Percentiles rank a stretch among this genome's conserved stretches.
Conservation (phyloP, 176 grass and related monocot genomes). For the Avena insularis region DNA sequence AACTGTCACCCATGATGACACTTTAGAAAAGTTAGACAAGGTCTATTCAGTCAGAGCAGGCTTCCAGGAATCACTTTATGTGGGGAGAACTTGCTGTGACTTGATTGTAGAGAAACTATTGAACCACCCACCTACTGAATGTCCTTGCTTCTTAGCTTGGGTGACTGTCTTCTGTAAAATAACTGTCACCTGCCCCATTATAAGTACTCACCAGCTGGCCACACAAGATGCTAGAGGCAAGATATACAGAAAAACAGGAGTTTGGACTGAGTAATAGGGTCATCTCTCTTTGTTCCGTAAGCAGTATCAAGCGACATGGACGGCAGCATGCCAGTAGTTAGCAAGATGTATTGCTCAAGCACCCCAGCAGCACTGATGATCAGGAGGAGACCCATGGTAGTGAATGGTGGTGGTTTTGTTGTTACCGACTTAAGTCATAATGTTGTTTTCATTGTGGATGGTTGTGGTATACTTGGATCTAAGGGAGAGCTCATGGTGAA, state of each 20-base stretch:
- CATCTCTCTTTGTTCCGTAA: slow-evolving; percentile 24
- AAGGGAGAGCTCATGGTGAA: slow-evolving; percentile 74
- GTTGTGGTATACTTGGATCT: slow-evolving; percentile 81
- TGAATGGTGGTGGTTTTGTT: slow-evolving; percentile 89
- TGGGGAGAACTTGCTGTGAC: slow-evolving; percentile 36
- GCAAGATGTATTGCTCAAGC: slow-evolving; percentile 81
- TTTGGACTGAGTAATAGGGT: slow-evolving; percentile 28
- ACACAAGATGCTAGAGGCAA: slow-evolving; percentile 41
- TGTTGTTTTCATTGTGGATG: slow-evolving; percentile 72
- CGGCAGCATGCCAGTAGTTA: slow-evolving; percentile 65
- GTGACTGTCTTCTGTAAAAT: slow-evolving; percentile 44
- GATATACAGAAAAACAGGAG: slow-evolving; percentile 40
- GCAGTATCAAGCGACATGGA: slow-evolving; percentile 48
- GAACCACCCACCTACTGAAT: slow-evolving; percentile 46
- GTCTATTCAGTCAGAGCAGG: slow-evolving; percentile 38
- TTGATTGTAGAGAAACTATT: slow-evolving; percentile 40
- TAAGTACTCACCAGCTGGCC: slow-evolving; percentile 45
- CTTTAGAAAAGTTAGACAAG: slow-evolving; percentile 54
- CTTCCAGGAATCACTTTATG: slow-evolving; percentile 49
- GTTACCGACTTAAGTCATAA: slow-evolving; percentile 62
- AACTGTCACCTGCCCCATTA: slow-evolving; percentile 36
- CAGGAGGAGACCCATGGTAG: slow-evolving; percentile 61
- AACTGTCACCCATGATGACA: slow-evolving; percentile 59
- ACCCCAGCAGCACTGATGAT: slow-evolving; percentile 59
- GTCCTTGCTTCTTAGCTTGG: slow-evolving; percentile 52